A percentile compares a stretch with the other conserved stretches of the same genome.
Evolutionary conservation across 306 rosid species (phyloP).

Genomic region (Rosa multiflora): DNA sequence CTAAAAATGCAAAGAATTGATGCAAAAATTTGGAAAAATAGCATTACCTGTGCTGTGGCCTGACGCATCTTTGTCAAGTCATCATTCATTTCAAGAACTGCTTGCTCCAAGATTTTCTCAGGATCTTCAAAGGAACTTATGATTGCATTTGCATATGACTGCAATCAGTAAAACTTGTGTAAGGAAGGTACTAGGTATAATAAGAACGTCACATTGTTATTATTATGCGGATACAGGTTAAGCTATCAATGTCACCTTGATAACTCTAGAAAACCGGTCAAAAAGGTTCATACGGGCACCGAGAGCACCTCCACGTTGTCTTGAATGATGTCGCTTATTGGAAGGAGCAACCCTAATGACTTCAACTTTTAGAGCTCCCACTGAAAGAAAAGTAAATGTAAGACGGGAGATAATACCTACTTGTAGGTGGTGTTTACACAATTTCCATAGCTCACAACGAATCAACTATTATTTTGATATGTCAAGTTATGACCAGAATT

Average conservation of each 20-base stretch:
- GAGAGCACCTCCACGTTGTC: constrained; percentile 68
- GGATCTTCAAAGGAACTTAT: constrained; percentile 91
- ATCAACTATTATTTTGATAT: not conserved
- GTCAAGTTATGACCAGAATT: not conserved
- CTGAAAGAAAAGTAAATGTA: constrained; percentile 22
- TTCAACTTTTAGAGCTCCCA: constrained; percentile 38
- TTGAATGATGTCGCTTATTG: constrained; percentile 24
- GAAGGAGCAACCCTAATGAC: constrained; percentile 43
- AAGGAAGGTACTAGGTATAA: constrained; percentile 17
- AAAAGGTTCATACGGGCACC: constrained; percentile 80
- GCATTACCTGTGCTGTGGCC: constrained; percentile 92
- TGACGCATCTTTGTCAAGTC: constrained; percentile 97
- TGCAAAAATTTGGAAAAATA: not conserved
- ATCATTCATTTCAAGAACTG: constrained; percentile 94
- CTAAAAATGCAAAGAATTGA: not conserved
- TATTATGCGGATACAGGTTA: not conserved
- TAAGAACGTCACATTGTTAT: constrained; percentile 24
- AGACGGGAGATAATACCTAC: not conserved
- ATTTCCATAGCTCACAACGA: not conserved
- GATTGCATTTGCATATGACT: constrained; percentile 96
- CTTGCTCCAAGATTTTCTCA: constrained; percentile 92
- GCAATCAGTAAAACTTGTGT: constrained; percentile 36
- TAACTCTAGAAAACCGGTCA: constrained; percentile 83
- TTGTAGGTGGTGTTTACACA: not conserved
- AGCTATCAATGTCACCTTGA: constrained; percentile 55